A percentile compares a stretch with the other conserved stretches of the same genome.
Conservation (phyloP, 805 yeast species). For the Ascoidea asiatica region DNA sequence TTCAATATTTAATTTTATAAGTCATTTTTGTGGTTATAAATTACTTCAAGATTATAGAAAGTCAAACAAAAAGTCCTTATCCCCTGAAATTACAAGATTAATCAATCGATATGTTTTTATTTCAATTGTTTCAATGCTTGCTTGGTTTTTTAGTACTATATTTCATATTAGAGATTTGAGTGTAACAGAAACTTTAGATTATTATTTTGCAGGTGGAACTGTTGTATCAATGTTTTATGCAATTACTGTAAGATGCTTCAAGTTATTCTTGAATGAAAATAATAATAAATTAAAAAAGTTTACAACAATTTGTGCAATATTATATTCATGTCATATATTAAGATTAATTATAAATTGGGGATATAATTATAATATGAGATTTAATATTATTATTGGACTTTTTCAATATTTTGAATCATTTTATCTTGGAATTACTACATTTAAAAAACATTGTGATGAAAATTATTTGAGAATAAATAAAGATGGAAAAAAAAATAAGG, state of each 20-base stretch:
- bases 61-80: not conserved
- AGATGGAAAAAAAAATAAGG: conserved; percentile 4
- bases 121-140: conserved; percentile 57
- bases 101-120: conserved; percentile 28
- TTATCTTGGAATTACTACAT: conserved; percentile 20
- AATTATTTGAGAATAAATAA: not conserved
- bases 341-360: conserved; percentile 67
- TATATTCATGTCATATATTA: conserved; percentile 52
- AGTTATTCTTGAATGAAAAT: conserved; percentile 32
- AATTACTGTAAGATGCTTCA: conserved; percentile 43
- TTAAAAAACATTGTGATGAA: conserved; percentile 9
- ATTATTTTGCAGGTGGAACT: conserved; percentile 85
- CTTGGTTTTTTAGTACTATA: conserved; percentile 79
- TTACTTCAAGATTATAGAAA: conserved; percentile 15
- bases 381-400: conserved; percentile 69
- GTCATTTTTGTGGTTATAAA: conserved; percentile 40
- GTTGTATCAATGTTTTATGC: conserved; percentile 72
- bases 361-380: conserved; percentile 88
- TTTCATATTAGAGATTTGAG: conserved; percentile 81
- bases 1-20: conserved; percentile 55
- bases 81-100: conserved; percentile 13
- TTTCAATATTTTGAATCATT: conserved; percentile 53
- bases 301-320: conserved; percentile 26
- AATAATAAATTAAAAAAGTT: conserved; percentile 20
- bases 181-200: conserved; percentile 75